Evolutionary conservation across 768 basidiomycete species (phyloP).

Genomic region (Mycena floridula): DNA sequence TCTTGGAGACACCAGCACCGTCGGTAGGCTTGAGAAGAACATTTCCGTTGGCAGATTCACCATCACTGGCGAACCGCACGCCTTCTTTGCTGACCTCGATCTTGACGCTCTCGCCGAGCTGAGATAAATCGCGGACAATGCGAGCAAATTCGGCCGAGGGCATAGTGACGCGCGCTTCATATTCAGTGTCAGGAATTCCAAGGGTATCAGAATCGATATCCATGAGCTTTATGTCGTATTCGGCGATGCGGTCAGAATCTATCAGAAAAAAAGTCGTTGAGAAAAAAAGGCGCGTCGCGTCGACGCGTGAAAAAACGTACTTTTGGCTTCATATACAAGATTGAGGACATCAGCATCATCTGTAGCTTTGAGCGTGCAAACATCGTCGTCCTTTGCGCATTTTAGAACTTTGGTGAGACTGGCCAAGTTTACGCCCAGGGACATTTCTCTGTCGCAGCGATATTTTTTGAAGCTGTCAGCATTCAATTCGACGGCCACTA

Average conservation of each 20-base stretch:
- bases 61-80: slow-evolving; percentile 86
- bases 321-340: slow-evolving; percentile 84
- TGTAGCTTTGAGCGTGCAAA: slow-evolving; percentile 82
- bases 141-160: slow-evolving; percentile 81
- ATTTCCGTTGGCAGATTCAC: slow-evolving; percentile 89
- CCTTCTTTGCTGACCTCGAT: slow-evolving; percentile 97
- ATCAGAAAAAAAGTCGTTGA: slow-evolving; percentile 3
- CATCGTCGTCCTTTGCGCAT: slow-evolving; percentile 95
- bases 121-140: slow-evolving; percentile 87
- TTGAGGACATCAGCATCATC: slow-evolving; percentile 89
- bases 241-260: slow-evolving; percentile 92
- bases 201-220: slow-evolving; percentile 96
- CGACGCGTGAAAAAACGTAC: slow-evolving; percentile 37
- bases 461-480: slow-evolving; percentile 78
- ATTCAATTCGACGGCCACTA: slow-evolving; percentile 82
- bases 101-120: slow-evolving; percentile 88
- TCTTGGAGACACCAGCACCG: slow-evolving; percentile 15
- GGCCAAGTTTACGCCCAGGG: slow-evolving; percentile 79
- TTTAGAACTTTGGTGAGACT: slow-evolving; percentile 93
- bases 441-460: slow-evolving; percentile 94
- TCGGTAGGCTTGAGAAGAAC: slow-evolving; percentile 55
- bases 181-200: slow-evolving; percentile 95
- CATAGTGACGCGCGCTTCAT: slow-evolving; percentile 90
- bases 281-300: slow-evolving; percentile 1
- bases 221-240: slow-evolving; percentile 99